Base-by-base conservation (phyloP, 306 rosid species). In the Inga oerstediana region DNA sequence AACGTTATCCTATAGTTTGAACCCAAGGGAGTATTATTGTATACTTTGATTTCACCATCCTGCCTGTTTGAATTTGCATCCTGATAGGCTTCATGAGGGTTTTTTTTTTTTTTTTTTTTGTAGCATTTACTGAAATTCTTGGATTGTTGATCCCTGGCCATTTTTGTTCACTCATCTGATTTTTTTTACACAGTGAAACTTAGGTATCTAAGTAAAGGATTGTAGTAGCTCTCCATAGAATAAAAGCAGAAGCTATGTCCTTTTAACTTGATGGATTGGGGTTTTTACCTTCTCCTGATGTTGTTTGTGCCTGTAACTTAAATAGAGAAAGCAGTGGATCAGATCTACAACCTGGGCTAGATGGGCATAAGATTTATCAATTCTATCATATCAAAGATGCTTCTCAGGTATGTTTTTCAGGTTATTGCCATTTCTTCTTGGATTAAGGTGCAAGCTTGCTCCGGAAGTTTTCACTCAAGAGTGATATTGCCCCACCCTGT, bases 351-450 rank as follows among this genome's bases (percentile, higher is more conserved):
- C 80, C 87, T 66, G 83, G 81, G 72, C 76, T 89, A 75, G 88
- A 77, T 49, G 88, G 89, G 77, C 88, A 84, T 22, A 88, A 39
- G 74, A 83, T 76, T 30, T 80, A 89, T 87, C 86, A 85, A 41
- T 94, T 92, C 85, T 94, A 93, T 83, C 98, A 96, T 84, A 79
- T 93, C 67, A 88, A 87, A 86, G 85, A 88, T 79, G 86, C 74
- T 85, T 82, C 90, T 77, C 97, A 96, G 99, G 99, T 96, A 91
- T 75, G 39, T 0, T 19, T 76, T 77, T 66, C 32, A 41, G 83
- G 73, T 82, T 76, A 54, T 43, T 74, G 71, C 44, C 52, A 69
- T 87, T 73, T 68, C 49, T 14, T 64, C 51, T 49, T 6, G 43
- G 43, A 8, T 39, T 39, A 37, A 37, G 41, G 41, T 5, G 41